Base-by-base conservation (phyloP, 352 stramenopile species). In the Pythium sukuiense region DNA sequence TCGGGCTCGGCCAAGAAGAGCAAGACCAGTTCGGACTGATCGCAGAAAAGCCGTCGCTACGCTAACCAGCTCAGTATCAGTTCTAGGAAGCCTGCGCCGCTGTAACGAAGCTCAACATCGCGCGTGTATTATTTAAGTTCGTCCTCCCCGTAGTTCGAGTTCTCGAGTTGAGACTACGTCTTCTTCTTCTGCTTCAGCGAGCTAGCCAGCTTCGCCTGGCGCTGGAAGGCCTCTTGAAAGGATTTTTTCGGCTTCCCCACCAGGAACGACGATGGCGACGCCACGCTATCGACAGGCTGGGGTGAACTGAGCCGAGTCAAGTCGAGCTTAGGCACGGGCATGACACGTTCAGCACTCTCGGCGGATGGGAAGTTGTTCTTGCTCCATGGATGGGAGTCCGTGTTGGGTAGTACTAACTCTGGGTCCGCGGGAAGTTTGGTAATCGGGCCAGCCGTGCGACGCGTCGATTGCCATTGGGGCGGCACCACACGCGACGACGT, bases 381-480 rank as follows among this genome's bases (percentile, higher is more conserved):
- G 37, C 60, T 72, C 66, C 66, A 72, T 6, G 43, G 59, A 27
- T 67, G 68, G 3, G 26, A 33, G 24, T 59, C 46, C 13, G 18
- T 5, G 1, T 16, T 30, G 46, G 20, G 20, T 24, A 43, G 18
- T 24, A 26, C 55, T 26, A 2, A 16, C 33, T 11, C 37, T 13
- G 13, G 13, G 2, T 50, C 11, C 8, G 24, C 20, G 2, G 14
- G 41, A 33, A 46, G 32, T 13, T 39, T 49, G 35, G 39, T 46
- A 12, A 69, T 30, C 12, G 69, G 66, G 13, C 61, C 66, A 27
- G 82, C 80, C 2, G 73, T 63, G 9, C 72, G 76, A 2, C 81
- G 76, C 13, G 81, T 87, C 1, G 81, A 90, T 61, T 90, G 79
- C 81, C 81, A 90, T 55, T 90, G 76, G 18, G 72, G 73, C 20